Evolutionary conservation across 2,329 filamentous ascomycete species (phyloP).

Genomic region (Dryadomyces quercus-mongolicae): DNA sequence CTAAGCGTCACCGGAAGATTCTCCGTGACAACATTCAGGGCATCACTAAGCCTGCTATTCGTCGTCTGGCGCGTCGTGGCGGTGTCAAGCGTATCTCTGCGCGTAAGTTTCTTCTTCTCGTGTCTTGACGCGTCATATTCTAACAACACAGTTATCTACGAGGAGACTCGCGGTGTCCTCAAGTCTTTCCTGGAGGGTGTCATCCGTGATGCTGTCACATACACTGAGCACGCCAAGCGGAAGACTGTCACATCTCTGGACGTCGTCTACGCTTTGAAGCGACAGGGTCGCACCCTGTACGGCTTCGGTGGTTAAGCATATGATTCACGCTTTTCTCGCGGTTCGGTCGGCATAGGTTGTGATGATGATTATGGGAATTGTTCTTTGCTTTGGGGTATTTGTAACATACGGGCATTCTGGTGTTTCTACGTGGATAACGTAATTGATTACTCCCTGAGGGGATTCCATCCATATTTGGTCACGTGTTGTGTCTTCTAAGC

Average conservation of each 20-base stretch:
- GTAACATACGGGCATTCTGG: constrained; percentile 17
- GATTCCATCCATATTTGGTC: neutral
- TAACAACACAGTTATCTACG: constrained; percentile 52
- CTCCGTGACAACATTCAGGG: constrained; percentile 99
- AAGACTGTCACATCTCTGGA: constrained; percentile 65
- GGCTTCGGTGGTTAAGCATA: constrained; percentile 74
- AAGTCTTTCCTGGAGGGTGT: constrained; percentile 70
- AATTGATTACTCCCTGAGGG: constrained; percentile 10
- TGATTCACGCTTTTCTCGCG: constrained; percentile 19
- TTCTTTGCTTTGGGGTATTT: constrained; percentile 12
- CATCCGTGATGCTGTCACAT: constrained; percentile 66
- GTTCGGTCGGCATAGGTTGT: constrained; percentile 14
- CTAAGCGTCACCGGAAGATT: constrained; percentile 99
- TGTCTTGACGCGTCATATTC: constrained; percentile 64
- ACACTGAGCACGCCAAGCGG: constrained; percentile 71
- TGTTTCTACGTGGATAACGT: constrained; percentile 15
- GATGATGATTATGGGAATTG: constrained; percentile 17
- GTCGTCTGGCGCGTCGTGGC: constrained; percentile 96
- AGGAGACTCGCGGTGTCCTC: constrained; percentile 65
- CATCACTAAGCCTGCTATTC: constrained; percentile 97
- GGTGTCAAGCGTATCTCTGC: constrained; percentile 99
- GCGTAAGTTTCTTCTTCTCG: constrained; percentile 41
- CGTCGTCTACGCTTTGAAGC: constrained; percentile 56
- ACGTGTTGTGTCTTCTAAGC: too few species aligned
- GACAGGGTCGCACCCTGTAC: constrained; percentile 67